phyloP scores from a whole-genome alignment of 352 stramenopile genomes.

The Globisporangium radiosum region DNA sequence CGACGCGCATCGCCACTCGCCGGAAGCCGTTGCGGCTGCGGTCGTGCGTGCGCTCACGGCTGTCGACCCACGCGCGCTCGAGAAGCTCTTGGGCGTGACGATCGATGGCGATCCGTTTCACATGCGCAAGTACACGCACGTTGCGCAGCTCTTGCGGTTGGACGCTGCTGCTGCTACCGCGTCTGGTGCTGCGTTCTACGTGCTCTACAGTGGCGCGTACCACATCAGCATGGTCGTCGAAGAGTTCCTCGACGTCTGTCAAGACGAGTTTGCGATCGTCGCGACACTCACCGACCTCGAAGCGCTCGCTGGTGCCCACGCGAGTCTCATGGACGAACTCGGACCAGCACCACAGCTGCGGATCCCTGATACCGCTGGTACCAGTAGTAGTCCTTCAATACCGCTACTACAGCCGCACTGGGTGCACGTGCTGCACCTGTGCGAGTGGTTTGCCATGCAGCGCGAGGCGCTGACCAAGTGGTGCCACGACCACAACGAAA shows the following conservation, averaged over 20 bases:
- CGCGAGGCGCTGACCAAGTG: conserved; percentile 37
- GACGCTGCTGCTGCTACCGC: conserved; percentile 4
- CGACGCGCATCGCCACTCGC: conserved; percentile 23
- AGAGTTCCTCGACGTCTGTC: conserved; percentile 33
- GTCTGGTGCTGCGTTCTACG: conserved; percentile 24
- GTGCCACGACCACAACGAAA: conserved; percentile 23
- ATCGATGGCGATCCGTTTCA: too few species aligned
- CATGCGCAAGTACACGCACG: too few species aligned
- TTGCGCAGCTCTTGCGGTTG: too few species aligned
- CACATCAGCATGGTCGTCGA: conserved; percentile 37
- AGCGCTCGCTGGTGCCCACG: conserved; percentile 19
- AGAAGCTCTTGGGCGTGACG: too few species aligned
- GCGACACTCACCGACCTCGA: conserved; percentile 30
- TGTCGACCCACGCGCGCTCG: conserved; percentile 22
- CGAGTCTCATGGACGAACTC: conserved; percentile 16
- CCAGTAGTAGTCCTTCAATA: too few species aligned
- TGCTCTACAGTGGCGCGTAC: conserved; percentile 34
- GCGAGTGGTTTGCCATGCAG: conserved; percentile 39
- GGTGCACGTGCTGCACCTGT: conserved; percentile 30
- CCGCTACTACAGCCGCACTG: conserved; percentile 19
- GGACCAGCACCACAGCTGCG: conserved; percentile 13
- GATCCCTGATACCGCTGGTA: not conserved
- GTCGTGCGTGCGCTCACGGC: conserved; percentile 24
- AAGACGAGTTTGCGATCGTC: conserved; percentile 32
- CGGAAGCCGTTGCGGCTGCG: conserved; percentile 17